phyloP scores from a whole-genome alignment of 805 yeast genomes.

The Pichia pseudocactophila region DNA sequence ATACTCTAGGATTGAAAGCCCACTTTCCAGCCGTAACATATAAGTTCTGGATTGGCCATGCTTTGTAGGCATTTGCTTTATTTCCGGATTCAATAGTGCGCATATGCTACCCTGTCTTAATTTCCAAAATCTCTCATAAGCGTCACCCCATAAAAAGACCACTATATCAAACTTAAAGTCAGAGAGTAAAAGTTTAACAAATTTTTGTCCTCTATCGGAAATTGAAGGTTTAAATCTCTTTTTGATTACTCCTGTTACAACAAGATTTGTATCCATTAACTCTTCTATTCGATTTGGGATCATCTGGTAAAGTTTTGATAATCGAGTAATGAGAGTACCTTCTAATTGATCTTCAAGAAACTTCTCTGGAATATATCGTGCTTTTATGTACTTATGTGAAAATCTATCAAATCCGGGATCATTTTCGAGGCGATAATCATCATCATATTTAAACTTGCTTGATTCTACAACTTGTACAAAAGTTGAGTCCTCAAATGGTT shows the following conservation, averaged over 20 bases:
- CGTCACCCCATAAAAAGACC: conserved; percentile 55
- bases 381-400: conserved; percentile 35
- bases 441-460: background rate
- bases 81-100: conserved; percentile 65
- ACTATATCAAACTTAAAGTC: conserved; percentile 52
- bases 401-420: conserved; percentile 29
- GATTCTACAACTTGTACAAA: background rate
- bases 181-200: conserved; percentile 53
- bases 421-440: conserved; percentile 1
- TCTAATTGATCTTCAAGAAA: conserved; percentile 32
- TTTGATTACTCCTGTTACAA: conserved; percentile 62
- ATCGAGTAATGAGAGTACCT: conserved; percentile 17
- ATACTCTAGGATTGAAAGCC: conserved; percentile 53
- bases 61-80: conserved; percentile 18
- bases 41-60: conserved; percentile 25
- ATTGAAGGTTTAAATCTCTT: conserved; percentile 45
- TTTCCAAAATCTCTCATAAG: conserved; percentile 66
- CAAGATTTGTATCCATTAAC: conserved; percentile 71
- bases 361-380: conserved; percentile 37
- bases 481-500: background rate
- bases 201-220: conserved; percentile 40
- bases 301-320: conserved; percentile 47
- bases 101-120: conserved; percentile 65
- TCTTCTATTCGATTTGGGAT: conserved; percentile 66
- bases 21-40: conserved; percentile 45